Base-by-base conservation (phyloP, 2,329 filamentous ascomycete genomes). In the Aspergillus latus region DNA sequence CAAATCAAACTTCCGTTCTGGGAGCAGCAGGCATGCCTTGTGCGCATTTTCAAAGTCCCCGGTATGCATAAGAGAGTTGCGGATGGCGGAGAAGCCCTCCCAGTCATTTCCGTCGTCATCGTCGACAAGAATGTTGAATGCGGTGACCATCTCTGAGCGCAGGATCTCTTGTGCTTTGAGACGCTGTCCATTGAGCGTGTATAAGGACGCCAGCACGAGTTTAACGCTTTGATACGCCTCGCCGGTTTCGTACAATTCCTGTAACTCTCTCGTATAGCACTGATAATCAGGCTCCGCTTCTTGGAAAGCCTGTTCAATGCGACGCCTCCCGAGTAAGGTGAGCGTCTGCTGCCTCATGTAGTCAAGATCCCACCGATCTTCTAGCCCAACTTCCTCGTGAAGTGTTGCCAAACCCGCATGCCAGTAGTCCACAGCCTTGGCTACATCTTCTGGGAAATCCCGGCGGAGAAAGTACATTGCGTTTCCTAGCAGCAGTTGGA, bases 91-190 rank as follows among this genome's bases (percentile, higher is more conserved):
- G 13, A 45, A 56, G 3, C 30, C 47, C 16, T 39, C 26, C 16
- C 16, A 28, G 42, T 56, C 53, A 21, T 56, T 56, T 4, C 9
- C 26, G 5, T 4, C 5, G 16, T 49, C 48, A 32, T 46, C 47
- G 26, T 56, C 53, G 5, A 15, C 6, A 9, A 56, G 46, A 4
- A 56, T 46, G 36, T 56, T 56, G 28, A 56, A 51, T 2, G 42
- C 47, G 7, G 37, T 45, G 1, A 55, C 52, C 15, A 55, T 44
- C 2, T 49, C 46, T 3, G 52, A 6, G 2, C 52, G 52, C 4
- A 49, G 47, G 6, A 50, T 6, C 3, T 55, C 45, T 1, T 32
- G 45, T 6, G 52, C 52, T 29, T 50, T 45, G 1, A 7, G 15
- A 1, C n/a, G n/a, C 10, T 45, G 37, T 44, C 39, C 45, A 4